Conservation (phyloP, 2,329 filamentous ascomycete genomes). For the Hypomyces rosellus region DNA sequence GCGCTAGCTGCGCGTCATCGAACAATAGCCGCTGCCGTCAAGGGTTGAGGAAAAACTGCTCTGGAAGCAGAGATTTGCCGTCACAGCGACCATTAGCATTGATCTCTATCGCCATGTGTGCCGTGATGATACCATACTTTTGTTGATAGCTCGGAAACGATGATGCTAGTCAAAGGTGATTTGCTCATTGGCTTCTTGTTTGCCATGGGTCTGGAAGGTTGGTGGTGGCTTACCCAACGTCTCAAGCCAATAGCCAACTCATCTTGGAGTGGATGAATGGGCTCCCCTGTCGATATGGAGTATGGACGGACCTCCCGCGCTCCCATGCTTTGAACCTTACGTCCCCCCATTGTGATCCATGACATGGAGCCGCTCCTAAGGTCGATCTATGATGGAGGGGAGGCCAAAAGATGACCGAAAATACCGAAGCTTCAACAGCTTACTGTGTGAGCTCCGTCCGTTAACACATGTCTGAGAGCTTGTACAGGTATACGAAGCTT, state of each 20-base stretch:
- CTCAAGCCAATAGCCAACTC: not conserved
- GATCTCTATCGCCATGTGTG: not conserved
- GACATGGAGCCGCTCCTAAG: no score
- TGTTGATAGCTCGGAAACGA: not conserved
- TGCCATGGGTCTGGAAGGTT: not conserved
- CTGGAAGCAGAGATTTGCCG: not conserved
- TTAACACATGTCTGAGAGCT: no score
- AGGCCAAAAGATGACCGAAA: no score
- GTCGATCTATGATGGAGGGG: no score
- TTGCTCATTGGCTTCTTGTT: not conserved
- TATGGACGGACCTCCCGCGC: conserved; percentile 12
- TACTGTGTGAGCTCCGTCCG: no score
- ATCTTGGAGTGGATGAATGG: not conserved
- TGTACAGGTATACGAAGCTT: not conserved
- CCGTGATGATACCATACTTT: not conserved
- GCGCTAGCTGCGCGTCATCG: not conserved
- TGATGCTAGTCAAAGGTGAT: not conserved
- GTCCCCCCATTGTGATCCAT: no score
- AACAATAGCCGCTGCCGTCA: not conserved
- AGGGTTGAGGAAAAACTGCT: not conserved
- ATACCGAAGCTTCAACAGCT: no score
- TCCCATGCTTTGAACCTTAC: conserved; percentile 10
- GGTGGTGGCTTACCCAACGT: not conserved
- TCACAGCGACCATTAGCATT: not conserved
- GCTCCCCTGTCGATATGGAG: conserved; percentile 1